Evolutionary conservation across 306 rosid genomes (phyloP), one percentile per base, ranked within the genome.

Genomic region (Neltuma alba): DNA sequence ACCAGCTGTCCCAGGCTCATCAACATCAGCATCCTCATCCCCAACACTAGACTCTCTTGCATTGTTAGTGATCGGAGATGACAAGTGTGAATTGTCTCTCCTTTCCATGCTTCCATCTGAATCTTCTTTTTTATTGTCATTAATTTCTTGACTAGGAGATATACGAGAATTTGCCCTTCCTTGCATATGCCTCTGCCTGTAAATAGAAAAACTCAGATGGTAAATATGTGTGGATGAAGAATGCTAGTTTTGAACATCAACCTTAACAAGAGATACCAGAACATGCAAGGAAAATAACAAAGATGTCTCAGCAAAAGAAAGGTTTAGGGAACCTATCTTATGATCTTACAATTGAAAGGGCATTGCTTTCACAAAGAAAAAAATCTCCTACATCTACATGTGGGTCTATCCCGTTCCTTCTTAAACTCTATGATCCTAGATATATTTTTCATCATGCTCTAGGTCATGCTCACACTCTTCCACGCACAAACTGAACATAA

Each of bases 91-190:
- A 79, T 88, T 84, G 40, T 62, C 79, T 83, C 83, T 89, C 38
- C 83, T 89, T 65, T 89, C 94, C 86, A 93, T 74, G 85, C 94
- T 93, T 81, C 84, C 99, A 60, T 76, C 85, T 11, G 97, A 96
- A 41, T 80, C 96, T 87, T 91, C 97, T 62, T 88, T 88, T 67
- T 62, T 41, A 84, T 76, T 79, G 74, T 84, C 87, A 31, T 61
- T 68, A 58, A 68, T 76, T 50, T 91, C 95, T 79, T 23, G 86
- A 64, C 47, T 20, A 66, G 72, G 31, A 37, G 72, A 9, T 10
- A 5, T 9, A n/a, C 73, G 66, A 75, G 91, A 87, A 80, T 1
- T 72, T 76, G 76, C 84, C 70, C 87, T 87, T 75, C 85, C 89
- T 37, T 84, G 88, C 61, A 60, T n/a, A n/a, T n/a, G n/a, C n/a